Evolutionary conservation across 768 basidiomycete species (phyloP), one percentile per base, ranked within the genome.

Genomic region (Pulveroboletus sp.): DNA sequence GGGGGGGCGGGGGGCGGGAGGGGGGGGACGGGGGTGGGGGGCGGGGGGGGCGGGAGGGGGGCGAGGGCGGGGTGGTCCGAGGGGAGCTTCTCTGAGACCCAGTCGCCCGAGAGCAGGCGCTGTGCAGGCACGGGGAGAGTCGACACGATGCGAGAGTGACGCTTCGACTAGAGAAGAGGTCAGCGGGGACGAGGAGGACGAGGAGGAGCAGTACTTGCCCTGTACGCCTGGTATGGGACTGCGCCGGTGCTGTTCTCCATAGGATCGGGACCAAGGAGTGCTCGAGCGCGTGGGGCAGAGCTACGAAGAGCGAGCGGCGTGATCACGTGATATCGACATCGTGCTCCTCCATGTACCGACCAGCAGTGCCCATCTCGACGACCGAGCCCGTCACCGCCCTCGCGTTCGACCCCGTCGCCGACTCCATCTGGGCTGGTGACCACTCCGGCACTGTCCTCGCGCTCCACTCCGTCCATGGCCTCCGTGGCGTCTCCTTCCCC

Each of bases 401-500:
- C 49, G 80, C 84, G 0, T 94, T 98, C 65, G 95, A 99, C 69
- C 86, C 92, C 8, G 84, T 88, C 18, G 89, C 91, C 0, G 93
- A 97, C 66, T 81, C 86, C 6, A 72, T 99, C 32, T 96, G 93
- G 93, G 74, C 85, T 41, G 94, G 93, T 28, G 76, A 80, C 8
- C 80, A 82, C 50, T 70, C 79, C 27, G 94, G 95, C 4, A 73
- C 73, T 49, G 77, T 96, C 53, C 65, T 76, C 36, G 84, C 87
- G 1, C 79, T 84, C 63, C 82, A 89, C 69, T 76, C 82, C 37
- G 65, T 77, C 28, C 76, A 75, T 42, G 84, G 82, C 14, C 62
- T 80, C 43, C 80, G 82, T 43, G 87, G 88, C 4, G 85, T 89
- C 31, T 78, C 77, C 18, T 93, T 87, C 63, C 84, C 77, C 26